Evolutionary conservation across 805 yeast genomes (phyloP), one percentile per base, ranked within the genome.

Genomic region (Priceomyces fermenticarens): DNA sequence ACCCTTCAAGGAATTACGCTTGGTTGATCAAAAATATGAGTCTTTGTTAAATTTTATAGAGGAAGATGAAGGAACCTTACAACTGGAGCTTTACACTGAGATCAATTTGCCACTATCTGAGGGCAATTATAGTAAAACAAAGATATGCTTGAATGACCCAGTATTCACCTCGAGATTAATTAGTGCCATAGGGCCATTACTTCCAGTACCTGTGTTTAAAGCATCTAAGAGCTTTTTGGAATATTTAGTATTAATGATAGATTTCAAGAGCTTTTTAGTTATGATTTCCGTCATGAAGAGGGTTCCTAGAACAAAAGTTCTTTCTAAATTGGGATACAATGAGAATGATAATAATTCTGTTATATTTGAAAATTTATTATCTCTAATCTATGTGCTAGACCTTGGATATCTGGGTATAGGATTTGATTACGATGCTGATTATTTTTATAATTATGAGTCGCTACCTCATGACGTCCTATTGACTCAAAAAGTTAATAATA

Each of bases 201-300:
- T 53, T 11, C 62, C 64, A n/a, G 30, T 34, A 14, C 31, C 34
- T n/a, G 23, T 28, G 32, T 35, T 25, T 14, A 32, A 40, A 14
- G 26, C 14, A 9, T 25, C 41, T 10, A 16, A 23, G 14, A 36
- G 40, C 11, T 64, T 61, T 38, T 40, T 58, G 34, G 49, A 48
- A 3, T 58, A 57, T 39, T 38, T 63, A 12, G 32, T 35, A 10
- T 45, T 47, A n/a, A 52, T 60, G 6, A 54, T 65, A n/a, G 66
- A 65, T 41, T 49, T 55, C 39, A 65, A 67, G 44, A 51, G 49
- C 20, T 60, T 63, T 34, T 47, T 65, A 14, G 45, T 63, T 35
- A 45, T 65, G 6, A 47, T 67, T 29, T 51, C 65, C 3, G 43
- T 54, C 15, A 50, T 58, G 1, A 52, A 53, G 32, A 46, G 51